Percentiles rank a stretch among this genome's conserved stretches.
Evolutionary conservation across 2,329 filamentous ascomycete genomes (phyloP).

Genomic region (Ceratocystis cacaofunesta): DNA sequence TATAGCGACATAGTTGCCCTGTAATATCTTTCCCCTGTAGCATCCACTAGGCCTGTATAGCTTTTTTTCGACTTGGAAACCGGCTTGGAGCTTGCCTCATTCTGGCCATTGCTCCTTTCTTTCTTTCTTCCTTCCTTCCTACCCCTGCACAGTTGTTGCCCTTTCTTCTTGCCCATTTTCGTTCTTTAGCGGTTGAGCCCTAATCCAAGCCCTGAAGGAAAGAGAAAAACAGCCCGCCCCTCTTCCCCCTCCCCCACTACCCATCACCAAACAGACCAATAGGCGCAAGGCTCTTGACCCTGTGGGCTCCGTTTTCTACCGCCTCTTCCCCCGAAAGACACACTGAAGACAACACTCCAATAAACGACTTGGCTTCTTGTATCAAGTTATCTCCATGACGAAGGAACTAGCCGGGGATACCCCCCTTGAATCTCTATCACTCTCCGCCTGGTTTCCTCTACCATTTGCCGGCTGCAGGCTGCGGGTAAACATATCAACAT

Average conservation of each 20-base stretch:
- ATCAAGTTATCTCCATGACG: background rate
- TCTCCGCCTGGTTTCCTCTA: background rate
- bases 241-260: background rate
- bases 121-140: background rate
- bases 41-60: no score
- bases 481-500: no score
- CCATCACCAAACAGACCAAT: background rate
- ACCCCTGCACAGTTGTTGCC: no score
- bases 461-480: no score
- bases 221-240: background rate
- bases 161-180: background rate
- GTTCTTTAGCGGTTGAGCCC: background rate
- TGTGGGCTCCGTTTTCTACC: background rate
- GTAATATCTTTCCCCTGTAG: no score
- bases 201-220: background rate
- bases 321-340: background rate
- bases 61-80: no score
- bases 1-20: no score
- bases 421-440: background rate
- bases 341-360: no score
- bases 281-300: background rate
- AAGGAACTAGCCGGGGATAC: background rate
- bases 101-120: slow-evolving; percentile 7
- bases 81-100: slow-evolving; percentile 1
- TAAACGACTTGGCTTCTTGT: no score